A percentile compares a stretch with the other conserved stretches of the same genome.
Conservation (phyloP, 768 basidiomycete genomes). For the Peribolospora baueri region DNA sequence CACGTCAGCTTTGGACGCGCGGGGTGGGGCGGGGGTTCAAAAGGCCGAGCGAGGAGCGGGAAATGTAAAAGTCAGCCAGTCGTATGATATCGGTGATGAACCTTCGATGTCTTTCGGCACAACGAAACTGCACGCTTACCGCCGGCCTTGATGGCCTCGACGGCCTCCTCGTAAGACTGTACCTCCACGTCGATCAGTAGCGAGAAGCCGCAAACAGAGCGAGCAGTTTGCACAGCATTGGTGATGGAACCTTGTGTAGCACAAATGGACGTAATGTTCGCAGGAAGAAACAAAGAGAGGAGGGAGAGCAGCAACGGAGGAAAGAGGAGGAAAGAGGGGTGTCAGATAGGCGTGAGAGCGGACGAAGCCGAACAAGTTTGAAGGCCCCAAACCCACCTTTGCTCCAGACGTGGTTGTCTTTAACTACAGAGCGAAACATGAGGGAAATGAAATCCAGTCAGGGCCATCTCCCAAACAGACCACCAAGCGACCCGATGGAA, state of each 20-base stretch:
- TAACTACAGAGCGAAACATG: constrained; percentile 23
- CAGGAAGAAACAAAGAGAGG: background rate
- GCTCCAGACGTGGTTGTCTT: constrained; percentile 98
- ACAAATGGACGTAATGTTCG: background rate
- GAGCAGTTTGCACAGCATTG: constrained; percentile 58
- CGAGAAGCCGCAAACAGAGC: constrained; percentile 72
- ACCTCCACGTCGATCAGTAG: constrained; percentile 86
- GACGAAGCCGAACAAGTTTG: too few species aligned
- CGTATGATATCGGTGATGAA: background rate
- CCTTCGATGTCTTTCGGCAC: constrained; percentile 92
- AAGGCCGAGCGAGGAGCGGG: too few species aligned
- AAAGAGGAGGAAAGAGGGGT: background rate
- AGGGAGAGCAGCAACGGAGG: too few species aligned
- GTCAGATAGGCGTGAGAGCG: background rate
- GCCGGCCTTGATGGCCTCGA: constrained; percentile 90
- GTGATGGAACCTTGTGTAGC: constrained; percentile 50
- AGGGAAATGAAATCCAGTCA: too few species aligned
- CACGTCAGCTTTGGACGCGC: constrained; percentile 11
- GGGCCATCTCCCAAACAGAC: too few species aligned
- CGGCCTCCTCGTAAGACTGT: constrained; percentile 60
- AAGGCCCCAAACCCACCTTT: constrained; percentile 33
- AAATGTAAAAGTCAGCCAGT: too few species aligned
- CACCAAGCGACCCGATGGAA: too few species aligned
- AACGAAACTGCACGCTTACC: constrained; percentile 43
- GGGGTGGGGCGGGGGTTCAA: background rate